Evolutionary conservation across 768 basidiomycete species (phyloP).

Genomic region (Mycena rosella): DNA sequence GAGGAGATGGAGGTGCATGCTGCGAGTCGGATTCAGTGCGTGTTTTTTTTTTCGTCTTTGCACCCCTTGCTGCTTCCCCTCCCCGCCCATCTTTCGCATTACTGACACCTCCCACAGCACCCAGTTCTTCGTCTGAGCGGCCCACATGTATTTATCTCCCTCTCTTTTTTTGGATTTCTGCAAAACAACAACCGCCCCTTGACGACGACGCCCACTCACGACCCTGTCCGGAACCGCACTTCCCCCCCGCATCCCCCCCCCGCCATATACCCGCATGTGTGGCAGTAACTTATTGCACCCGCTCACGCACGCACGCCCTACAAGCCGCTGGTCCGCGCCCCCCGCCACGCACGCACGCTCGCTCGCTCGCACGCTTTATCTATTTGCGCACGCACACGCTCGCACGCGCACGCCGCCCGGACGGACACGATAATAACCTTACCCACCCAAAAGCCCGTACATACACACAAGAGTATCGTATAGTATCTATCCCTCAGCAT

Average conservation of each 20-base stretch:
- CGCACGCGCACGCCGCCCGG: background rate
- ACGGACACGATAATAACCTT: conserved; percentile 4
- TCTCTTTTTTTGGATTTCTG: conserved; percentile 47
- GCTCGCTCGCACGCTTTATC: background rate
- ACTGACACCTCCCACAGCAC: conserved; percentile 64
- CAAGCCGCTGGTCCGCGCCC: background rate
- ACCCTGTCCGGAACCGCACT: background rate
- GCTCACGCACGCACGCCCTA: no score
- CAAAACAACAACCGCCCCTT: conserved; percentile 33
- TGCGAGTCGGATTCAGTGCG: conserved; percentile 90
- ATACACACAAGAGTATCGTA: conserved; percentile 18
- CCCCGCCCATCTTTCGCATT: conserved; percentile 12
- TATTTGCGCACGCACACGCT: no score
- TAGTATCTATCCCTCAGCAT: conserved; percentile 13
- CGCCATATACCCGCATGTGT: conserved; percentile 29
- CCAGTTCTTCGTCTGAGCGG: conserved; percentile 85
- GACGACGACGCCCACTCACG: conserved; percentile 32
- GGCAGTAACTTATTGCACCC: conserved; percentile 35
- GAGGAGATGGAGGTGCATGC: conserved; percentile 99
- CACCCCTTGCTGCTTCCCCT: no score
- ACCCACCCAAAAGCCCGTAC: background rate
- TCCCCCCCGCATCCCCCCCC: background rate
- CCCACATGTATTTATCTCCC: conserved; percentile 32
- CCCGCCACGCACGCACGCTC: background rate
- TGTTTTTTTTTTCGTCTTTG: conserved; percentile 39